phyloP scores from a whole-genome alignment of 2,329 filamentous ascomycete genomes.

The Fusarium sp. region DNA sequence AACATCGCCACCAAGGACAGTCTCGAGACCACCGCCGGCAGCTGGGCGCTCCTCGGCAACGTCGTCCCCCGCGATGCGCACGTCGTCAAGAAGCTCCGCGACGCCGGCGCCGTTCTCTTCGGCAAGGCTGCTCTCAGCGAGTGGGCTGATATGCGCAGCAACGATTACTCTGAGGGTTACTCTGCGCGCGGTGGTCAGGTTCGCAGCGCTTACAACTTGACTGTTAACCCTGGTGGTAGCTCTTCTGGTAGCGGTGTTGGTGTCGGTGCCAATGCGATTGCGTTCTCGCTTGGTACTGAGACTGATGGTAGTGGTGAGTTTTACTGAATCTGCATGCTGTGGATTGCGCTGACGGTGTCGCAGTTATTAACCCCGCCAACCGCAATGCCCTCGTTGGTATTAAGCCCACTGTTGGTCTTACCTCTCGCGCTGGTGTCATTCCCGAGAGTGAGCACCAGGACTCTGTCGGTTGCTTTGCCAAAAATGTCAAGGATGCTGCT shows the following conservation, averaged over 20 bases:
- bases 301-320: conserved; percentile 72
- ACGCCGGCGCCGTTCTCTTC: conserved; percentile 75
- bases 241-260: conserved; percentile 74
- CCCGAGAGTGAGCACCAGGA: conserved; percentile 77
- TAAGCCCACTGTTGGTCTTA: conserved; percentile 81
- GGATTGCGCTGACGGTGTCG: conserved; percentile 8
- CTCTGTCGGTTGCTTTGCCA: conserved; percentile 74
- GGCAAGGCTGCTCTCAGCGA: conserved; percentile 79
- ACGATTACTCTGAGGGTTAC: conserved; percentile 76
- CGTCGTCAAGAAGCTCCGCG: conserved; percentile 70
- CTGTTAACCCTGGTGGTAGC: conserved; percentile 74
- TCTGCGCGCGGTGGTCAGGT: conserved; percentile 73
- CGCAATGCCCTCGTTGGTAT: conserved; percentile 77
- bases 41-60: conserved; percentile 73
- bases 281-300: conserved; percentile 78
- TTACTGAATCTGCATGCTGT: not conserved
- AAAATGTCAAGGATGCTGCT: conserved; percentile 75
- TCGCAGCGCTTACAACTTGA: conserved; percentile 75
- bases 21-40: conserved; percentile 81
- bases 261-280: conserved; percentile 71
- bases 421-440: conserved; percentile 72
- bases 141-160: conserved; percentile 79
- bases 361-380: conserved; percentile 77
- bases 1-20: conserved; percentile 78
- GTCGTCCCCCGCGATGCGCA: conserved; percentile 75